These are phyloP conservation scores for Dryadomyces quercivorus DNA, from an alignment of 2,329 filamentous ascomycete genomes.

Conservation along the genomic window DNA sequence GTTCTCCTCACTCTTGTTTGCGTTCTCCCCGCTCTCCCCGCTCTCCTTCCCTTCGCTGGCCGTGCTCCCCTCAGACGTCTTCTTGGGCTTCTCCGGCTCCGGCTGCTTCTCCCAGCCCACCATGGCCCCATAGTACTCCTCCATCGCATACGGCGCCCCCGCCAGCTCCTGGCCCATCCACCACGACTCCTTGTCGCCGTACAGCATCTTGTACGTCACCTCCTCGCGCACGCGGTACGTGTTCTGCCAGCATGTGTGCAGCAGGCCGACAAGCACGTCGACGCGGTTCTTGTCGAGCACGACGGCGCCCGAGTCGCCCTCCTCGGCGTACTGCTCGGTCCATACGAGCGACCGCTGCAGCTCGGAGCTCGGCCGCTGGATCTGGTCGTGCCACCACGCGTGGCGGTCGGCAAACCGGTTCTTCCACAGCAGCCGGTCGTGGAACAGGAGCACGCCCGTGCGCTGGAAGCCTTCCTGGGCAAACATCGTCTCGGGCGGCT, in stretches of 20 bases:
- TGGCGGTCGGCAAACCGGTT: neutral
- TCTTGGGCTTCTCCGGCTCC: neutral
- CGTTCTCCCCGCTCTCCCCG: too few species aligned
- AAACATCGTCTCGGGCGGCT: slow-evolving; percentile 3
- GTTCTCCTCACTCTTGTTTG: neutral
- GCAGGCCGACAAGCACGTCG: neutral
- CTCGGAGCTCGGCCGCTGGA: slow-evolving; percentile 3
- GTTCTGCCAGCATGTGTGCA: slow-evolving; percentile 6
- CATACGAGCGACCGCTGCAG: slow-evolving; percentile 1
- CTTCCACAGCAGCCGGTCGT: slow-evolving; percentile 4
- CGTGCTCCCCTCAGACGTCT: neutral
- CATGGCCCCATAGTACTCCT: slow-evolving; percentile 3
- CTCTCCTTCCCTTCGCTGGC: neutral
- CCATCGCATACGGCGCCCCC: neutral
- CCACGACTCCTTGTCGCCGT: slow-evolving; percentile 6
- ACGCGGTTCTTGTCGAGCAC: slow-evolving; percentile 2
- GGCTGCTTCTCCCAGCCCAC: slow-evolving; percentile 1
- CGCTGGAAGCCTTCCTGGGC: neutral
- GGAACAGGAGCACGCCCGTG: slow-evolving; percentile 2
- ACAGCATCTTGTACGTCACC: slow-evolving; percentile 1
- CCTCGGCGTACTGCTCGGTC: slow-evolving; percentile 1
- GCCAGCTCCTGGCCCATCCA: slow-evolving; percentile 4
- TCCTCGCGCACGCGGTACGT: slow-evolving; percentile 2
- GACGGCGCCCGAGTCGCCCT: slow-evolving; percentile 3
- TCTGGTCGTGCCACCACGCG: slow-evolving; percentile 3